Conservation (phyloP, 371 early-diverging fungal genomes). For the Lichtheimia corymbifera region DNA sequence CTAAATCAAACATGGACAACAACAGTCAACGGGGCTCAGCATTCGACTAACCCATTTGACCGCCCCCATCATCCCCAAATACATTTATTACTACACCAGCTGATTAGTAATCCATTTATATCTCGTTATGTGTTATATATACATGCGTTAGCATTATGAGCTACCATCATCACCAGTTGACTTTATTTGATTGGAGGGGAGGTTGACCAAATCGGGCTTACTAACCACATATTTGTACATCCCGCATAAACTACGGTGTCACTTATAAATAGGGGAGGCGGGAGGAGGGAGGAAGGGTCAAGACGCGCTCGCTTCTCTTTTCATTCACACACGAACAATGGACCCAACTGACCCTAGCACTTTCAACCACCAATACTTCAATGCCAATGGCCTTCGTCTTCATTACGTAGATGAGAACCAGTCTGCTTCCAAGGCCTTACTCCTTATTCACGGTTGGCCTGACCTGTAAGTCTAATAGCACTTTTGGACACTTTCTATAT, state of each 20-base stretch:
- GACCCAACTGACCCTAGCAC: slow-evolving; percentile 34
- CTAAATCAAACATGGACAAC: too few relatives aligned
- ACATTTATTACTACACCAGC: neutral
- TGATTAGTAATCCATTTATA: neutral
- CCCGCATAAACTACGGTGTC: neutral
- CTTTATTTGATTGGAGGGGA: neutral
- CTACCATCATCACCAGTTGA: neutral
- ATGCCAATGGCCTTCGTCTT: slow-evolving; percentile 45
- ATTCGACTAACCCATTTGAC: neutral
- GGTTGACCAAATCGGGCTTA: neutral
- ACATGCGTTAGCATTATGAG: neutral
- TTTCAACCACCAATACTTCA: slow-evolving; percentile 40
- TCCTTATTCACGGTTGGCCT: slow-evolving; percentile 75
- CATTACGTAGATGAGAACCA: slow-evolving; percentile 75
- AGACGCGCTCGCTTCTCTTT: neutral
- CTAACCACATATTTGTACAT: neutral
- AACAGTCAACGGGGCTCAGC: neutral
- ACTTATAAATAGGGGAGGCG: neutral
- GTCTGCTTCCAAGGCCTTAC: slow-evolving; percentile 38
- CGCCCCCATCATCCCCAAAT: neutral
- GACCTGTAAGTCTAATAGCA: slow-evolving; percentile 38
- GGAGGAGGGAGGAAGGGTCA: too few relatives aligned
- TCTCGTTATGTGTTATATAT: neutral
- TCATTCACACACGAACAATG: neutral
- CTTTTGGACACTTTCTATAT: neutral